phyloP scores from a whole-genome alignment of 352 stramenopile genomes.

The Phytophthora sp. region DNA sequence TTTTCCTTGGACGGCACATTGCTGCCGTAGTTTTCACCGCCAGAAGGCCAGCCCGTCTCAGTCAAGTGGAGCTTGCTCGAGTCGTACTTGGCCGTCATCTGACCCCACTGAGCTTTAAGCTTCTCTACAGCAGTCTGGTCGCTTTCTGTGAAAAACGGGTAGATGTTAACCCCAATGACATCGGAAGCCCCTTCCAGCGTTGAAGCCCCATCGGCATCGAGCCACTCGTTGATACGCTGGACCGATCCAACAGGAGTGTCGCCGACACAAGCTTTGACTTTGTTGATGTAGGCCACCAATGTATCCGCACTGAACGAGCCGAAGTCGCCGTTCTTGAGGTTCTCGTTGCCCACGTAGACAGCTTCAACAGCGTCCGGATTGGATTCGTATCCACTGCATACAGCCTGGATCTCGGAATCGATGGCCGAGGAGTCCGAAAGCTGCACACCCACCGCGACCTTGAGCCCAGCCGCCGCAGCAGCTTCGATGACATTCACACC shows the following conservation, averaged over 20 bases:
- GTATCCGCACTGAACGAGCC: slow-evolving; percentile 40
- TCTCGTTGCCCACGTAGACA: slow-evolving; percentile 80
- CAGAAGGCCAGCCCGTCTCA: slow-evolving; percentile 68
- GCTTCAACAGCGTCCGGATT: slow-evolving; percentile 51
- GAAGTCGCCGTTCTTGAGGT: slow-evolving; percentile 60
- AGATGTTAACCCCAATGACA: slow-evolving; percentile 70
- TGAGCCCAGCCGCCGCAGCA: slow-evolving; percentile 46
- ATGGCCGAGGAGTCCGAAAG: slow-evolving; percentile 48
- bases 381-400: slow-evolving; percentile 47
- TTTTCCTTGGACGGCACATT: slow-evolving; percentile 48
- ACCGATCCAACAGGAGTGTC: slow-evolving; percentile 59
- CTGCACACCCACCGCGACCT: slow-evolving; percentile 71
- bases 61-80: slow-evolving; percentile 51
- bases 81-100: slow-evolving; percentile 53
- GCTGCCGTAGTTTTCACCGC: slow-evolving; percentile 34
- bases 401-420: slow-evolving; percentile 59
- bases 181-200: slow-evolving; percentile 45
- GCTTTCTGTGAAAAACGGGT: slow-evolving; percentile 69
- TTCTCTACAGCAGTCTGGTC: slow-evolving; percentile 48
- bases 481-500: slow-evolving; percentile 56
- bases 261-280: slow-evolving; percentile 56
- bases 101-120: slow-evolving; percentile 52
- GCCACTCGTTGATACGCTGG: slow-evolving; percentile 73
- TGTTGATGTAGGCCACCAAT: slow-evolving; percentile 52
- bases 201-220: slow-evolving; percentile 37